These are phyloP conservation scores for Neurospora sp. DNA, from an alignment of 495 filamentous ascomycete species.

Conservation along the genomic window DNA sequence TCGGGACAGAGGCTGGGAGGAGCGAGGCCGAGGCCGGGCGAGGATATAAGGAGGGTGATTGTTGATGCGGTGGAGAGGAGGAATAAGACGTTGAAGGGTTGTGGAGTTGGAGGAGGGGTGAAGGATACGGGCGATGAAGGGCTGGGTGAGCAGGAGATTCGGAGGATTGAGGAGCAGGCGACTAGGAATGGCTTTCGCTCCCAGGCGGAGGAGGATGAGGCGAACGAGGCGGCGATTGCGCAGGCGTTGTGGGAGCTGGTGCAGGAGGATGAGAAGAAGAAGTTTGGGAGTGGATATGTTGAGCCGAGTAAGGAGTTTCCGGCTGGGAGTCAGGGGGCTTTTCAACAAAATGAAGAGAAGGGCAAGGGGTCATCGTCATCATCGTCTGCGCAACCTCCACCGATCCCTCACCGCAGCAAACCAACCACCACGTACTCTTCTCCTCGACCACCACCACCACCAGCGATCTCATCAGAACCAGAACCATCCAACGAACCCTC, in stretches of 20 bases:
- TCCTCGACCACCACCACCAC: slow-evolving; percentile 5
- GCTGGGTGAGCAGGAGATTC: slow-evolving; percentile 47
- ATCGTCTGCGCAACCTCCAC: slow-evolving; percentile 17
- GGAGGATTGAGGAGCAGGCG: slow-evolving; percentile 53
- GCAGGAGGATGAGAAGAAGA: slow-evolving; percentile 62
- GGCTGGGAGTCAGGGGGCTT: slow-evolving; percentile 37
- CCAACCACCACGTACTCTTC: neutral
- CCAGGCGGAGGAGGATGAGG: slow-evolving; percentile 79
- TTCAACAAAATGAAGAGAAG: slow-evolving; percentile 4
- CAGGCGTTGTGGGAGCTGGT: slow-evolving; percentile 81
- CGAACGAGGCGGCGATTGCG: slow-evolving; percentile 82
- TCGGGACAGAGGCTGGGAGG: slow-evolving; percentile 73
- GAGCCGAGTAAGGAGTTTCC: slow-evolving; percentile 53
- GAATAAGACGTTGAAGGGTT: slow-evolving; percentile 54
- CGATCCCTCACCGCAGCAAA: slow-evolving; percentile 12
- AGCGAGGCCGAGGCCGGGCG: slow-evolving; percentile 42
- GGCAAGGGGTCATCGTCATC: neutral
- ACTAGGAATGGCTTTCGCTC: slow-evolving; percentile 68
- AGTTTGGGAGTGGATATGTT: slow-evolving; percentile 56
- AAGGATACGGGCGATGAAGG: slow-evolving; percentile 46
- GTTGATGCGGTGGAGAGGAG: slow-evolving; percentile 63
- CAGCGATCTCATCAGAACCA: neutral
- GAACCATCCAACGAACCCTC: neutral
- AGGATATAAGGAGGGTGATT: slow-evolving; percentile 67
- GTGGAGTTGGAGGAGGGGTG: slow-evolving; percentile 18